Percentiles rank a stretch among this genome's conserved stretches.
phyloP scores from a whole-genome alignment of 495 filamentous ascomycete species.

The Eremomyces bilateralis region DNA sequence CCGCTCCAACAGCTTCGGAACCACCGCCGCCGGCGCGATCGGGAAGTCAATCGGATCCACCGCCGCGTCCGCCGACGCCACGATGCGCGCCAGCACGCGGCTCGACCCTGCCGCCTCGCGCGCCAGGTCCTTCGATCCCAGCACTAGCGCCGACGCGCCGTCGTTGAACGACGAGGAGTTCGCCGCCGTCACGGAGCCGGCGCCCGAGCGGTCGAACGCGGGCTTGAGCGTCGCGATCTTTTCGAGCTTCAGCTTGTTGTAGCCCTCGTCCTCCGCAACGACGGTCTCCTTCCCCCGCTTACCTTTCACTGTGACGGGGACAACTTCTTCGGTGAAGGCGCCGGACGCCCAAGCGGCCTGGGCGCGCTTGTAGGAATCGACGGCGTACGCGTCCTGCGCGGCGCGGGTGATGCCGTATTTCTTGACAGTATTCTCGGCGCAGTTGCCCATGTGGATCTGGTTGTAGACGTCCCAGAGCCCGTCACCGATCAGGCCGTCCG shows the following conservation, averaged over 20 bases:
- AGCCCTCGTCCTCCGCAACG: slow-evolving; percentile 69
- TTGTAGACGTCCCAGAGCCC: slow-evolving; percentile 94
- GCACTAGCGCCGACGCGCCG: slow-evolving; percentile 75
- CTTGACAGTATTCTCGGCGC: slow-evolving; percentile 88
- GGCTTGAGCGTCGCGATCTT: slow-evolving; percentile 76
- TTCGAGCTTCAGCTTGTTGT: slow-evolving; percentile 58
- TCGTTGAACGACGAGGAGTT: slow-evolving; percentile 88
- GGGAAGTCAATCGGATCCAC: slow-evolving; percentile 92
- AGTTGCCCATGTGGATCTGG: slow-evolving; percentile 92
- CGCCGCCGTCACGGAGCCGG: slow-evolving; percentile 81
- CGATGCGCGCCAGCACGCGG: slow-evolving; percentile 64
- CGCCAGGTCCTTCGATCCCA: slow-evolving; percentile 56
- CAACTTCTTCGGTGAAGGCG: slow-evolving; percentile 69
- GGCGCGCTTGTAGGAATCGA: slow-evolving; percentile 66
- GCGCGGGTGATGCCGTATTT: slow-evolving; percentile 60
- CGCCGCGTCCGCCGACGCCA: slow-evolving; percentile 73
- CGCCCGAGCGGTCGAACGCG: slow-evolving; percentile 65
- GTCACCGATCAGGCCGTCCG: slow-evolving; percentile 88
- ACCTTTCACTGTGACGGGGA: slow-evolving; percentile 58
- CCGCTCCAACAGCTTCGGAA: slow-evolving; percentile 69
- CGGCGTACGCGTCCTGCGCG: slow-evolving; percentile 77
- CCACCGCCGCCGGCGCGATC: slow-evolving; percentile 74
- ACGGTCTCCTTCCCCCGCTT: slow-evolving; percentile 59
- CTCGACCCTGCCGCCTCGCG: slow-evolving; percentile 49
- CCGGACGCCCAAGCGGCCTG: slow-evolving; percentile 72